These are phyloP conservation scores for Neofusicoccum sp. DNA, from an alignment of 2,329 filamentous ascomycete species.

Conservation along the genomic window DNA sequence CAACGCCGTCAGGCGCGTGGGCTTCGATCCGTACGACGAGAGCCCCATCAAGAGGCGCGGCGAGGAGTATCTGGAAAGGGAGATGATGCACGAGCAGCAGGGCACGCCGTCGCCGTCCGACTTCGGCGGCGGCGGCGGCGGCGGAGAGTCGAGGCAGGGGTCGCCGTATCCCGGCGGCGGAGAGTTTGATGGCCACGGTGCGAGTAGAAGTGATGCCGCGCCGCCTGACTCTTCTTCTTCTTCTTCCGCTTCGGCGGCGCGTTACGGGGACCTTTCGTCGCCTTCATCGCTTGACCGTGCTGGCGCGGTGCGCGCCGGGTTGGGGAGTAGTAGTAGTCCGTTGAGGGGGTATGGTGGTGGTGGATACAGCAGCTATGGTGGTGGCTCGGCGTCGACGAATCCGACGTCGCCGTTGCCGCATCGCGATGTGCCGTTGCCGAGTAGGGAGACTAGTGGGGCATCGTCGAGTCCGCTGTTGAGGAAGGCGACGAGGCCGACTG, in stretches of 20 bases:
- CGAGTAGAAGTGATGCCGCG: too few species aligned
- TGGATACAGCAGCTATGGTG: too few species aligned
- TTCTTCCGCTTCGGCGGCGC: not conserved
- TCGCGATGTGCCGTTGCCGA: slow-evolving; percentile 25
- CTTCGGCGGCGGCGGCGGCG: not conserved
- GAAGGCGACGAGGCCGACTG: slow-evolving; percentile 27
- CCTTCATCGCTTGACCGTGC: not conserved
- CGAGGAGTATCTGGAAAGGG: slow-evolving; percentile 61
- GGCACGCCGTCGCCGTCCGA: not conserved
- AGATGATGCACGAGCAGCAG: not conserved
- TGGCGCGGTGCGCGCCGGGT: not conserved
- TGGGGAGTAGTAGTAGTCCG: not conserved
- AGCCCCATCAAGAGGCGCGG: slow-evolving; percentile 64
- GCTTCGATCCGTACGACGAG: slow-evolving; percentile 72
- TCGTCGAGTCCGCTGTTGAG: slow-evolving; percentile 34
- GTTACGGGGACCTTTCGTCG: not conserved
- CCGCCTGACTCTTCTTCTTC: not conserved
- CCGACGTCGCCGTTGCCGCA: slow-evolving; percentile 20
- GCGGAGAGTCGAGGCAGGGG: not conserved
- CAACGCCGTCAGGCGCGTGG: slow-evolving; percentile 61
- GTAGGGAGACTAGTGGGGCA: slow-evolving; percentile 16
- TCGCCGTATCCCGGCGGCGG: too few species aligned
- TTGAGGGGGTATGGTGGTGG: not conserved
- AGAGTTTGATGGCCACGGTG: too few species aligned
- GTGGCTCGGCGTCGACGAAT: not conserved